Base-by-base conservation (phyloP, 768 basidiomycete genomes). In the Leccinum truebloodii region DNA sequence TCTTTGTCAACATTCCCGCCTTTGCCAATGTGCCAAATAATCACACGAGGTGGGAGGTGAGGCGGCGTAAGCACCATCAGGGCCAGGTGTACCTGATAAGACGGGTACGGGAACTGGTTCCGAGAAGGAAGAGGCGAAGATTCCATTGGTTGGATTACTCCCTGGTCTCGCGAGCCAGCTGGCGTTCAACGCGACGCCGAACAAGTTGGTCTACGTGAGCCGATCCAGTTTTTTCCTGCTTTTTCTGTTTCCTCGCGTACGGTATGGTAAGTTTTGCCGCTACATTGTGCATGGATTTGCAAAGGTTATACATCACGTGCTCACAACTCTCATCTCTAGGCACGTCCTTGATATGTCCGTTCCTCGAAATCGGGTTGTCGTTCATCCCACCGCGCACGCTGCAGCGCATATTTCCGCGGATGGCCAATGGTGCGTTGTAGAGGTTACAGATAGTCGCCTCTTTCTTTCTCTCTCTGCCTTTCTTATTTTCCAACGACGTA, bases 91-190 rank as follows among this genome's bases (percentile, higher is more conserved):
- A 34, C 63, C 63, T 41, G 62, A 59, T 26, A 18, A 18, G 16
- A 41, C 18, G 6, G 39, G 14, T 18, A 78, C 50, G 8, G 51
- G 51, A 14, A n/a, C 59, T 1, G 20, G 18, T 28, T 28, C 26
- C 12, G 61, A 61, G 41, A 64, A 56, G 41, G 72, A 79, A 48
- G 82, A 81, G 28, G 71, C 79, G 54, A 80, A 82, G 65, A 83
- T 92, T 54, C 78, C 90, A 49, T 73, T 97, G 16, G 95, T 92
- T 14, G 86, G 87, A 6, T 75, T 96, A 65, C 75, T 98, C 32
- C 94, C 94, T 4, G 89, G 85, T 1, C 75, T 97, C 46, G 86
- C 89, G 57, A 77, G 87, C 66, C 83, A 83, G 63, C 62, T 85
- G 59, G 86, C 87, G 48, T 71, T 94, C 65, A 81, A 85, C 63